Conservation (phyloP, 176 grass and related monocot species). For the Tuctoria greenei region DNA sequence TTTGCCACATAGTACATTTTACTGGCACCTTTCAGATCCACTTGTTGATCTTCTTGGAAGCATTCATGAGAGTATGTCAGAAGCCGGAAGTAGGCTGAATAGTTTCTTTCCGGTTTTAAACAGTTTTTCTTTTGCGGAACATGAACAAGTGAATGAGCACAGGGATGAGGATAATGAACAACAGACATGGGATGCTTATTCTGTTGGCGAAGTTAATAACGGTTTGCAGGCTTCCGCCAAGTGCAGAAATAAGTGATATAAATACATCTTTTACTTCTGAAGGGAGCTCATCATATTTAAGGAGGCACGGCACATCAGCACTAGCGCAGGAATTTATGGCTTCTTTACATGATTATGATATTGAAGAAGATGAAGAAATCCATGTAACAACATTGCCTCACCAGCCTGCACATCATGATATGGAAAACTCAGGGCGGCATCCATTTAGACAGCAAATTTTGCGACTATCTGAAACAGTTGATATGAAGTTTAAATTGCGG, state of each 20-base stretch:
- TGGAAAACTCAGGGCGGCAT: constrained; percentile 43
- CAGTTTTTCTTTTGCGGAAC: constrained; percentile 66
- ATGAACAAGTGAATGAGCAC: constrained; percentile 53
- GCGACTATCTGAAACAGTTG: constrained; percentile 57
- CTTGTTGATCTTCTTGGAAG: constrained; percentile 81
- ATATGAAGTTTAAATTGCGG: constrained; percentile 56
- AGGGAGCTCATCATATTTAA: constrained; percentile 53
- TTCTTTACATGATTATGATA: constrained; percentile 55
- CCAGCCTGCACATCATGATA: constrained; percentile 55
- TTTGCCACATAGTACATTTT: constrained; percentile 62
- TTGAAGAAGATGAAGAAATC: constrained; percentile 53
- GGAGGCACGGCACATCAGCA: constrained; percentile 47
- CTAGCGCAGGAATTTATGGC: constrained; percentile 44
- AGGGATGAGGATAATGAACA: constrained; percentile 47
- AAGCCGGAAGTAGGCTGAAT: constrained; percentile 59
- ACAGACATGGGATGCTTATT: constrained; percentile 48
- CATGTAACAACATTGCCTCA: constrained; percentile 50
- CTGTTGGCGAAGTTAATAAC: constrained; percentile 25
- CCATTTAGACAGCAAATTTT: constrained; percentile 59
- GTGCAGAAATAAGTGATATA: constrained; percentile 57
- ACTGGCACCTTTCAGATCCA: constrained; percentile 68
- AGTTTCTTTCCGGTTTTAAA: constrained; percentile 67
- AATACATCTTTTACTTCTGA: constrained; percentile 41
- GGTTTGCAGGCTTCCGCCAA: constrained; percentile 57
- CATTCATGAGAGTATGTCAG: constrained; percentile 74